Evolutionary conservation across 2,329 filamentous ascomycete genomes (phyloP).

Genomic region (Neofusicoccum cordaticola): DNA sequence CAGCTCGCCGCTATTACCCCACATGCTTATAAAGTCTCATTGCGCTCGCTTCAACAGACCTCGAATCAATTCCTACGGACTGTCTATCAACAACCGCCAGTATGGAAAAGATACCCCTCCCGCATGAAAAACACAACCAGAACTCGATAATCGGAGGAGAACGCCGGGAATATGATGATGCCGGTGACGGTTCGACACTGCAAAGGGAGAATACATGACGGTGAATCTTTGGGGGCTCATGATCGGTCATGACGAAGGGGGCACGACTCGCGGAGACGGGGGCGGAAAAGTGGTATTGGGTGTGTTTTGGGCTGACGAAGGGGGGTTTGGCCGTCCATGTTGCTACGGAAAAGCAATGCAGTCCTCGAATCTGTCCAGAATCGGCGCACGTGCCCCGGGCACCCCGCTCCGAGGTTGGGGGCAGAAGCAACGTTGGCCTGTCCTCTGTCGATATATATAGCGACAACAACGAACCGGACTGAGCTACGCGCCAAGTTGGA

Average conservation of each 20-base stretch:
- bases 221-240: constrained; percentile 19
- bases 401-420: not conserved
- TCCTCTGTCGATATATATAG: constrained; percentile 12
- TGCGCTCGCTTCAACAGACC: not conserved
- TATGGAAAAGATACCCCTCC: constrained; percentile 1
- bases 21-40: not conserved
- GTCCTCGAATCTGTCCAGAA: constrained; percentile 8
- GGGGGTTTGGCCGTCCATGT: constrained; percentile 5
- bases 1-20: not conserved
- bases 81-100: constrained; percentile 17
- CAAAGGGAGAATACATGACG: constrained; percentile 18
- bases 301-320: constrained; percentile 13
- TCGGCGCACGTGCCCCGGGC: constrained; percentile 6
- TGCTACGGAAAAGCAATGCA: constrained; percentile 12
- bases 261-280: constrained; percentile 16
- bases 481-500: not conserved
- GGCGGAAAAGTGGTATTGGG: constrained; percentile 1
- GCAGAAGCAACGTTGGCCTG: constrained; percentile 7
- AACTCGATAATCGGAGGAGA: constrained; percentile 13
- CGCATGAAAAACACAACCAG: constrained; percentile 11
- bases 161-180: constrained; percentile 20
- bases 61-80: constrained; percentile 12
- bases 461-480: constrained; percentile 6
- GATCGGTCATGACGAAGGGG: constrained; percentile 19
- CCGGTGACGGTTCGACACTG: constrained; percentile 14